Evolutionary conservation across 164 flowering plant genomes (phyloP).

Genomic region (Litsea cubeba): DNA sequence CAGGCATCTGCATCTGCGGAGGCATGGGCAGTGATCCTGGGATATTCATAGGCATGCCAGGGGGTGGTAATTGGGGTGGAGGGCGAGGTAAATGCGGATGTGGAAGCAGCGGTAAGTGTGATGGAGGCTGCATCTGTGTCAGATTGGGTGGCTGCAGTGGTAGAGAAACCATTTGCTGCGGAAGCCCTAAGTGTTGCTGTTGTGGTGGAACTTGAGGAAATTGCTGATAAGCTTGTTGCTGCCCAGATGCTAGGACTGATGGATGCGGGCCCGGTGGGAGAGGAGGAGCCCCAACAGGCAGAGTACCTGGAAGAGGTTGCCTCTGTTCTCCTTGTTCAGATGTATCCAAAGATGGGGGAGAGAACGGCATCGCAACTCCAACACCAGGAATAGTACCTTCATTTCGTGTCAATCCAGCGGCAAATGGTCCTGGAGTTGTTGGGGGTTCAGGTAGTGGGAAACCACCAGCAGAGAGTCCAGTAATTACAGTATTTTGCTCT

Average conservation of each 20-base stretch:
- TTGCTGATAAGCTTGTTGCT: slow-evolving; percentile 73
- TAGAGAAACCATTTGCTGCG: slow-evolving; percentile 64
- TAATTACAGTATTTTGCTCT: slow-evolving; percentile 61
- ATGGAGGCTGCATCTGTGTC: slow-evolving; percentile 71
- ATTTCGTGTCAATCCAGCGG: slow-evolving; percentile 69
- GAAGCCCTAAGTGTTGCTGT: slow-evolving; percentile 47
- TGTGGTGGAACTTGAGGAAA: slow-evolving; percentile 52
- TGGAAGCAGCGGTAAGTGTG: slow-evolving; percentile 55
- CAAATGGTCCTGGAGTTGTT: slow-evolving; percentile 81
- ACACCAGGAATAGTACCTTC: slow-evolving; percentile 97
- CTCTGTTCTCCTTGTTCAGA: slow-evolving; percentile 74
- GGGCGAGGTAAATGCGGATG: slow-evolving; percentile 83
- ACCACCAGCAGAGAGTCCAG: slow-evolving; percentile 56
- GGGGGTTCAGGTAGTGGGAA: slow-evolving; percentile 64
- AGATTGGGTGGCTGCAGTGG: slow-evolving; percentile 55
- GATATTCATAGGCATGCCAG: slow-evolving; percentile 47
- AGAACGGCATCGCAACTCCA: slow-evolving; percentile 89
- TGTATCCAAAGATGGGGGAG: slow-evolving; percentile 59
- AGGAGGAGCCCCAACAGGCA: slow-evolving; percentile 83
- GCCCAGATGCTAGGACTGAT: slow-evolving; percentile 47
- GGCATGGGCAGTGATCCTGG: slow-evolving; percentile 52
- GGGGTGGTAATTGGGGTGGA: slow-evolving; percentile 51
- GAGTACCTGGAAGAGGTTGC: slow-evolving; percentile 46
- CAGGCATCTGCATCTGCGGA: slow-evolving; percentile 43
- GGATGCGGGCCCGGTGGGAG: slow-evolving; percentile 98